Conservation (phyloP, 768 basidiomycete species). For the Suillus subaureus region DNA sequence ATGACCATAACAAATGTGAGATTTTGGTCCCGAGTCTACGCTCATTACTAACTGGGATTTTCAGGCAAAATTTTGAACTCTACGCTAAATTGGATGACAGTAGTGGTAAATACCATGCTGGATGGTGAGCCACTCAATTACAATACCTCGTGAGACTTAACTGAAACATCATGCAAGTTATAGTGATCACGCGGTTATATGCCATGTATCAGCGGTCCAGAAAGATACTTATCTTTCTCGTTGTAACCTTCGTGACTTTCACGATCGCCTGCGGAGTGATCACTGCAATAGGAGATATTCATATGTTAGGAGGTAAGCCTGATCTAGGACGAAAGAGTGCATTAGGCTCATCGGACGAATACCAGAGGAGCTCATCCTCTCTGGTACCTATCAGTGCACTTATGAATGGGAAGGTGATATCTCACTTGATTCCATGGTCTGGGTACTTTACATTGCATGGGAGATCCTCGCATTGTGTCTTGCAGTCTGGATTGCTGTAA, state of each 20-base stretch:
- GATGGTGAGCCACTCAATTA: neutral
- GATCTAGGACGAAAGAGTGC: neutral
- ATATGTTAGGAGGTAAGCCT: neutral
- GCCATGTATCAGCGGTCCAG: neutral
- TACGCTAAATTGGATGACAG: neutral
- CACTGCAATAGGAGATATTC: neutral
- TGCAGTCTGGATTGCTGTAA: neutral
- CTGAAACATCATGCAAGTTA: neutral
- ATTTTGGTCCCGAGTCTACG: neutral
- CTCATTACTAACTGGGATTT: neutral
- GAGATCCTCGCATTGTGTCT: neutral
- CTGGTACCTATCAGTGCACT: neutral
- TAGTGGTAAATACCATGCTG: neutral
- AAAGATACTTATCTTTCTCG: neutral
- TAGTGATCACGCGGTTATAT: neutral
- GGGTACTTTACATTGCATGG: neutral
- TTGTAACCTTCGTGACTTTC: neutral
- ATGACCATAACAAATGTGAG: neutral
- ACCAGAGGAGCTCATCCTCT: neutral
- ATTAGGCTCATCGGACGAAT: neutral
- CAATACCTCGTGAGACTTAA: neutral
- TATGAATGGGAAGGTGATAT: neutral
- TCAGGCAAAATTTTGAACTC: neutral
- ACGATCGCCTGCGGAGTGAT: neutral
- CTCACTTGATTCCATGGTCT: neutral